Base-by-base conservation (phyloP, 208 protist species). In the Trypanosoma congolense region DNA sequence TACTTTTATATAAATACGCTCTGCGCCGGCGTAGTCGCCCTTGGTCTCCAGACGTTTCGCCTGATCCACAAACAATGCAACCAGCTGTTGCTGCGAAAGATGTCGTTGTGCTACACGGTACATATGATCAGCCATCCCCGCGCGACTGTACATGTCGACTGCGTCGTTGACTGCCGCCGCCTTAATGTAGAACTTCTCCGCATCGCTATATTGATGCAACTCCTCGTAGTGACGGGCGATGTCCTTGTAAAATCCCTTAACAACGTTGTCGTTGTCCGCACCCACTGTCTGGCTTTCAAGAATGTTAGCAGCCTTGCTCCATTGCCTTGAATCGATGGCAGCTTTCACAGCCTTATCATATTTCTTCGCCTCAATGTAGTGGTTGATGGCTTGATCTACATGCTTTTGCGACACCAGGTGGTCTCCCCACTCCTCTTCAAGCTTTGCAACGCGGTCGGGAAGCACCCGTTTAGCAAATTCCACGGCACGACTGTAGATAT, bases 351-450 rank as follows among this genome's bases (percentile, higher is more conserved):
- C 97, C 84, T 98, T 97, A 61, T 67, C 63, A 57, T 94, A 91
- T 66, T 93, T 75, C 44, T 88, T 85, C 0, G 96, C 90, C 80
- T 98, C 97, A 60, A 96, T 94, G 81, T 95, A 99, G 83, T 99
- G 97, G 67, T 96, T 96, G 61, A 98, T 97, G 12, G 97, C 97
- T 54, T 94, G 81, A 63, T 99, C 97, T 0, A 97, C 71, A 53
- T 98, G 92, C 73, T 93, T 87, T 63, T 96, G 87, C n/a, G 61
- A 74, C 4, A 98, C 93, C n/a, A 98, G 86, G 61, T 94, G 96
- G 70, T 98, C 96, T 33, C 96, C 97, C 97, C 97, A 99, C 62
- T 80, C 79, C 65, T 98, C 88, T 76, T 99, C 93, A 28, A 97
- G 72, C 35, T 55, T 21, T 19, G 77, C 60, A 18, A 97, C 94